phyloP scores from a whole-genome alignment of 75 land plant genomes.

The Cupressus sempervirens region DNA sequence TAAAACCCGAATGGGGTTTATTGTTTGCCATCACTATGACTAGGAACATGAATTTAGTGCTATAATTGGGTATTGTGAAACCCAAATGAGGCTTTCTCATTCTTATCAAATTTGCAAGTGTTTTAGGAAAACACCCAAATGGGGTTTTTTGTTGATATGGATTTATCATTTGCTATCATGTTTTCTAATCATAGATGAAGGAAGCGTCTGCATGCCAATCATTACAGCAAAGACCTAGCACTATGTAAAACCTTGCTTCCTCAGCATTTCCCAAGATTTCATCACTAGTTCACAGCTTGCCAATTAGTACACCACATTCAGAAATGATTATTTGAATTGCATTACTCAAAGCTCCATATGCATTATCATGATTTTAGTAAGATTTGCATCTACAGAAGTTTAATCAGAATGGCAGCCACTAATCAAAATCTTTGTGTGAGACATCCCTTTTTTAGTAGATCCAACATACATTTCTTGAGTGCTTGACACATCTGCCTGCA shows the following conservation, averaged over 20 bases:
- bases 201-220: conserved; percentile 58
- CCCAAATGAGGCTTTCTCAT: too few species aligned
- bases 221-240: conserved; percentile 75
- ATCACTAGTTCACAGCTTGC: conserved; percentile 56
- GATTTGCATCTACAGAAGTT: conserved; percentile 71
- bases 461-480: conserved; percentile 69
- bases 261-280: conserved; percentile 40
- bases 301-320: conserved; percentile 31
- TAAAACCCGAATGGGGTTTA: too few species aligned
- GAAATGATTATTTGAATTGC: conserved; percentile 57
- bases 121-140: too few species aligned
- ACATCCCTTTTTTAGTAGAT: conserved; percentile 18
- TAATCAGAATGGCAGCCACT: conserved; percentile 82
- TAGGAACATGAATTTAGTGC: too few species aligned
- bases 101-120: too few species aligned
- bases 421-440: conserved; percentile 57
- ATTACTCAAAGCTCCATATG: conserved; percentile 82
- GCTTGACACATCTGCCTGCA: conserved; percentile 43
- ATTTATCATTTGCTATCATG: too few species aligned
- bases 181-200: conserved; percentile 38
- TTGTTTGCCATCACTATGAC: too few species aligned
- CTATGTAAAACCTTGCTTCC: conserved; percentile 47
- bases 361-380: conserved; percentile 24
- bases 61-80: too few species aligned
- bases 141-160: too few species aligned